Conservation (phyloP, 2,329 filamentous ascomycete genomes). For the Zasmidium citrigriseum region DNA sequence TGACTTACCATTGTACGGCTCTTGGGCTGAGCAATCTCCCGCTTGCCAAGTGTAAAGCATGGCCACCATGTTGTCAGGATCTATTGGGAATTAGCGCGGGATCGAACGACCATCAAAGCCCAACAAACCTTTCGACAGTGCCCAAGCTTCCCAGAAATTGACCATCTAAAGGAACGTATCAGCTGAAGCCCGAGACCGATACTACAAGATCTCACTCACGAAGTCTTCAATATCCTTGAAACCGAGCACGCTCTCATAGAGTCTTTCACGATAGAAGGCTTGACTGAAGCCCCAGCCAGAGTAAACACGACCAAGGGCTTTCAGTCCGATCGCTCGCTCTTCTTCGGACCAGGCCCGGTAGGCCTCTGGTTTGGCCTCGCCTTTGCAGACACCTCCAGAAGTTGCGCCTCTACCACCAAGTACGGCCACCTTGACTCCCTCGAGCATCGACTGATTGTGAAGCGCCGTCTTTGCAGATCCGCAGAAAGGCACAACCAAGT, state of each 20-base stretch:
- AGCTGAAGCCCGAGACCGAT: no score
- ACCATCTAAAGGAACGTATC: no score
- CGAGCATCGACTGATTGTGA: conserved; percentile 69
- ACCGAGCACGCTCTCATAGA: conserved; percentile 66
- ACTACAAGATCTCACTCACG: neutral
- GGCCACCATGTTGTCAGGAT: conserved; percentile 72
- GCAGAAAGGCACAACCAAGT: conserved; percentile 66
- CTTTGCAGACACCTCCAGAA: conserved; percentile 55
- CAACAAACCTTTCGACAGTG: conserved; percentile 60
- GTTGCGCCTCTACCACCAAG: conserved; percentile 58
- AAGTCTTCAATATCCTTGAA: conserved; percentile 73
- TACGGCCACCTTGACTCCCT: conserved; percentile 63
- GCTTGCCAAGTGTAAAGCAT: conserved; percentile 81
- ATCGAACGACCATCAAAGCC: neutral
- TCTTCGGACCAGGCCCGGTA: conserved; percentile 39
- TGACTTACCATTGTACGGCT: conserved; percentile 59
- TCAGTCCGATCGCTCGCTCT: conserved; percentile 60
- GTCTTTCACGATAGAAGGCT: conserved; percentile 70
- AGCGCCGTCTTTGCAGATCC: conserved; percentile 64
- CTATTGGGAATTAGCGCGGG: conserved; percentile 34
- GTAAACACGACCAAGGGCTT: conserved; percentile 67
- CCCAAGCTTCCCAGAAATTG: conserved; percentile 76
- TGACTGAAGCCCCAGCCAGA: conserved; percentile 82
- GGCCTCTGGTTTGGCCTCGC: conserved; percentile 41
- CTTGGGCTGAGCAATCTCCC: conserved; percentile 68